Evolutionary conservation across 257 asterid species (phyloP).

Genomic region (Paulownia fortunei): DNA sequence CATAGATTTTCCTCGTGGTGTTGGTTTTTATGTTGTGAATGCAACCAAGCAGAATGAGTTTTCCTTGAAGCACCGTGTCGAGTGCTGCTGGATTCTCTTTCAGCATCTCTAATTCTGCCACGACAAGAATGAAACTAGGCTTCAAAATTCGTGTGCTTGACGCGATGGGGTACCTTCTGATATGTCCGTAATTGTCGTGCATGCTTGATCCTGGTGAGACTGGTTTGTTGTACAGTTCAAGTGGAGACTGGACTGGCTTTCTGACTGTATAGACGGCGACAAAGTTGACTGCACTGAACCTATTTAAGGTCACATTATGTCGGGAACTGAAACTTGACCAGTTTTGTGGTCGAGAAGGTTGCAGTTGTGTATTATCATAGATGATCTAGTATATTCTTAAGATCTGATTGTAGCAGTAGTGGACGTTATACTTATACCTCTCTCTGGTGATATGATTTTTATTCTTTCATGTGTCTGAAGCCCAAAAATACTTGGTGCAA

Average conservation of each 20-base stretch:
- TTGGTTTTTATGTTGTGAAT: not conserved
- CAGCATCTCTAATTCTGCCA: conserved; percentile 4
- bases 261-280: conserved; percentile 29
- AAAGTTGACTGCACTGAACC: conserved; percentile 13
- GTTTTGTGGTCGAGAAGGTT: conserved; percentile 21
- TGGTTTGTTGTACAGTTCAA: not conserved
- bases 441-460: not conserved
- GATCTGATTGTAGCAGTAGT: conserved; percentile 21
- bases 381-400: not conserved
- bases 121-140: not conserved
- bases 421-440: not conserved
- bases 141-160: not conserved
- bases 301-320: not conserved
- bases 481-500: not conserved
- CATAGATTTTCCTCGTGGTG: conserved; percentile 24
- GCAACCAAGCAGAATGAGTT: not conserved
- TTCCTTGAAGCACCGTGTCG: not conserved
- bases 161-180: not conserved
- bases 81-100: conserved; percentile 6
- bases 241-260: not conserved
- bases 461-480: not conserved
- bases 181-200: not conserved
- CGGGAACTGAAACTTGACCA: not conserved
- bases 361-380: conserved; percentile 18
- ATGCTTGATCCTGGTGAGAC: not conserved